A percentile compares a stretch with the other conserved stretches of the same genome.
Conservation (phyloP, 768 basidiomycete species). For the Suillus hirtellus region DNA sequence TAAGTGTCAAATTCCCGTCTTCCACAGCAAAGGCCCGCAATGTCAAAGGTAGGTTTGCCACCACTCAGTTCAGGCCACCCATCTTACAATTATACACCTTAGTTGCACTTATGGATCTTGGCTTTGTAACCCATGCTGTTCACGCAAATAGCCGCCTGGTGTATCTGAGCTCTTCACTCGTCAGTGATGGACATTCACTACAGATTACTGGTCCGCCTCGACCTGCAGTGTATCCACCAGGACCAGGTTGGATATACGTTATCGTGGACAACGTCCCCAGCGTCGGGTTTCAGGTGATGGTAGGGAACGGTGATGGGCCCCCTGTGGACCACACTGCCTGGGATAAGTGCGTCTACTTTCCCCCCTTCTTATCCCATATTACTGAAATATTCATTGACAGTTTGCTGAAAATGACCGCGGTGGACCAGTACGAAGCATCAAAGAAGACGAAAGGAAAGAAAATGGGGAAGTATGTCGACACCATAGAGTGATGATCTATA, state of each 20-base stretch:
- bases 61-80: conserved; percentile 1
- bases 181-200: conserved; percentile 46
- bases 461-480: conserved; percentile 20
- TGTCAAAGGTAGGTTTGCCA: conserved; percentile 49
- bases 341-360: conserved; percentile 49
- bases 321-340: conserved; percentile 55
- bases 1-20: conserved; percentile 45
- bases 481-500: conserved; percentile 13
- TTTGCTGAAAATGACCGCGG: conserved; percentile 46
- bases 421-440: conserved; percentile 50
- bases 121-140: conserved; percentile 76
- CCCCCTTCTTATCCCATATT: background rate
- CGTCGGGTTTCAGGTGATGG: conserved; percentile 58
- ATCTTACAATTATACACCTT: conserved; percentile 14
- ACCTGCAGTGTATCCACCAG: conserved; percentile 71
- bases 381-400: conserved; percentile 31
- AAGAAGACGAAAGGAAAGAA: conserved; percentile 25
- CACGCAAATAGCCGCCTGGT: conserved; percentile 79
- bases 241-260: conserved; percentile 77
- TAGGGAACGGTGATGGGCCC: conserved; percentile 67
- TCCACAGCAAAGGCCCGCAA: conserved; percentile 37
- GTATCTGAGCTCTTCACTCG: conserved; percentile 51
- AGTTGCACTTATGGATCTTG: conserved; percentile 82
- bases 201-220: conserved; percentile 65
- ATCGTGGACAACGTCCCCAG: conserved; percentile 68